These are phyloP conservation scores for Saccharum spontaneum DNA, from an alignment of 176 grass and related monocot genomes.

Conservation along the genomic window DNA sequence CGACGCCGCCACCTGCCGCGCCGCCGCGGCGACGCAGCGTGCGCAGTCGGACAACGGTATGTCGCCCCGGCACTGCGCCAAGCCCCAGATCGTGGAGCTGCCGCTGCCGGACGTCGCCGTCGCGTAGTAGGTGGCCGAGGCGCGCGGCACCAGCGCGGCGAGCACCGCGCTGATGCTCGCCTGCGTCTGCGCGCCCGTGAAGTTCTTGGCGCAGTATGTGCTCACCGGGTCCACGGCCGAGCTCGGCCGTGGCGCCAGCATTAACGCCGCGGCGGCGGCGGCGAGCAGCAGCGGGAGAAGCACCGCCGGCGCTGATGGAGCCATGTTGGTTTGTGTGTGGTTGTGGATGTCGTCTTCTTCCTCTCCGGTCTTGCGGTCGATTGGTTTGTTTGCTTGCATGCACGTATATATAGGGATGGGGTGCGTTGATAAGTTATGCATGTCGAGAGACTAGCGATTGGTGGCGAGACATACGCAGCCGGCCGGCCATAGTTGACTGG, in stretches of 20 bases:
- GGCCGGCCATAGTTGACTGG: neutral
- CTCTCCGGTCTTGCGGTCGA: neutral
- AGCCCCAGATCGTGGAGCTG: slow-evolving; percentile 47
- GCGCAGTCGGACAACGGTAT: slow-evolving; percentile 52
- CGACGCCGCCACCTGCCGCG: neutral
- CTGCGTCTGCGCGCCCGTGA: slow-evolving; percentile 25
- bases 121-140: slow-evolving; percentile 44
- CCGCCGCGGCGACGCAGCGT: slow-evolving; percentile 37
- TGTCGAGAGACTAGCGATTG: neutral
- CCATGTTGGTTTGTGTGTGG: neutral
- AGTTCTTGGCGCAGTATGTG: slow-evolving; percentile 48
- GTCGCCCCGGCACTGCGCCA: slow-evolving; percentile 83
- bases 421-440: neutral
- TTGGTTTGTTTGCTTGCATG: neutral
- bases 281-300: neutral
- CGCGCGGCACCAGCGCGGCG: slow-evolving; percentile 40
- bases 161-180: slow-evolving; percentile 58
- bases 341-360: neutral
- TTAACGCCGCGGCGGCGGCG: no score
- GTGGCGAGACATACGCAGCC: neutral
- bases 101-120: slow-evolving; percentile 29
- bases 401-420: neutral
- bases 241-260: neutral
- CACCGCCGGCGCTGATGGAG: neutral
- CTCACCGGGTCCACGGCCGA: slow-evolving; percentile 44